These are phyloP conservation scores for Asparagopsis taxiformis DNA, from an alignment of 31 red algal genomes.

Conservation along the genomic window DNA sequence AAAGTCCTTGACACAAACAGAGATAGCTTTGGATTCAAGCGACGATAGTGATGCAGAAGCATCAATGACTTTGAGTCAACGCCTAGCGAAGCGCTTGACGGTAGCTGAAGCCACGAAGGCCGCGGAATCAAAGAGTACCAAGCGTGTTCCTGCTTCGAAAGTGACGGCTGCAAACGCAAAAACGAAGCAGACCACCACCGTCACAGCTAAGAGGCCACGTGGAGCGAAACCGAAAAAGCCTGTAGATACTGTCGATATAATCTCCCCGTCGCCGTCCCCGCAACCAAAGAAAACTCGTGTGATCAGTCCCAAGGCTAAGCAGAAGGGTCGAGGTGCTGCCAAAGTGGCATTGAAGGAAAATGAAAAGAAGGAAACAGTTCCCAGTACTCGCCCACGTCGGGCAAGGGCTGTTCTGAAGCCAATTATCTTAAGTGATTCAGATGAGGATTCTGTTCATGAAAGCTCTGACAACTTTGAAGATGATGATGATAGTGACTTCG, in stretches of 20 bases:
- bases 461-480: slow-evolving; percentile 4
- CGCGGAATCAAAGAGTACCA: neutral
- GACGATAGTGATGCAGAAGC: slow-evolving; percentile 26
- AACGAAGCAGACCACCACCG: slow-evolving; percentile 9
- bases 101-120: neutral
- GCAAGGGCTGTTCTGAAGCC: slow-evolving; percentile 22
- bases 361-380: slow-evolving; percentile 6
- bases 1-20: neutral
- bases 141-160: neutral
- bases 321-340: neutral
- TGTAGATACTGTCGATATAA: slow-evolving; percentile 2
- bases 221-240: slow-evolving; percentile 1
- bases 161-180: neutral
- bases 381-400: slow-evolving; percentile 35
- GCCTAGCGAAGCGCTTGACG: slow-evolving; percentile 30
- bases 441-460: slow-evolving; percentile 17
- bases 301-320: slow-evolving; percentile 2
- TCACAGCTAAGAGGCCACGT: slow-evolving; percentile 21
- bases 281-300: slow-evolving; percentile 50
- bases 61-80: slow-evolving; percentile 27
- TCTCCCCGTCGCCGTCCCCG: slow-evolving; percentile 51
- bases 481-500: slow-evolving; percentile 41
- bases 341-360: slow-evolving; percentile 22
- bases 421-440: slow-evolving; percentile 47
- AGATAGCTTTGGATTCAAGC: neutral